Base-by-base conservation (phyloP, 2,329 filamentous ascomycete species). In the Elsinoe fawcettii region DNA sequence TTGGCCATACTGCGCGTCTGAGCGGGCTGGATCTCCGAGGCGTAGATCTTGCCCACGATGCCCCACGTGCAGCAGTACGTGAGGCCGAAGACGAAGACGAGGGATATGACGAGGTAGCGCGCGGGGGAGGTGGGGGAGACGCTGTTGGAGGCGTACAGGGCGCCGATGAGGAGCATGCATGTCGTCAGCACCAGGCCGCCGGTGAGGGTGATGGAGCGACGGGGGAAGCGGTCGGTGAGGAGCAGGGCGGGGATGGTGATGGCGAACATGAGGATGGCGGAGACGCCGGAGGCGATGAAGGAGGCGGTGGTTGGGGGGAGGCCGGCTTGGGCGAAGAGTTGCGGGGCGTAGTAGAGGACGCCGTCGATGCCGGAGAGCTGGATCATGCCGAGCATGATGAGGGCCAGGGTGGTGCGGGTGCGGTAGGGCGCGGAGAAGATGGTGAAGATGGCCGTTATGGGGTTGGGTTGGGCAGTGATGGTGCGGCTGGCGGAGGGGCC, bases 361-460 rank as follows among this genome's bases (percentile, higher is more conserved):
- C 79, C 82, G 61, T 86, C 83, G 51, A 85, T 85, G 0, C 83
- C 82, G 25, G 74, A 79, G 0, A 85, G 69, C 62, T 86, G 83
- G 30, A 81, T 75, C 74, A 83, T 81, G 1, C 73, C 76, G 65
- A 85, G 76, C 55, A 83, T 66, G 60, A 84, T 84, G 0, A 81
- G 71, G 0, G 76, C 81, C 16, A 84, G 67, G 0, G 74, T 66
- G 0, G 79, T 82, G 2, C 75, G 72, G 3, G 69, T 69, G 18
- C 77, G 72, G 34, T 66, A 66, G 4, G 62, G 59, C 12, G 60
- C 57, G 6, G 60, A 47, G 56, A 69, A 69, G 1, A 66, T 55
- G 27, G 61, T 58, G 7, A 58, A 51, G n/a, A 67, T 46, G n/a
- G 62, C 62, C 59, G 63, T 61, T 1, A 61, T 36, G 2, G 59